A percentile compares a stretch with the other conserved stretches of the same genome.
phyloP scores from a whole-genome alignment of 441 rosid genomes.

The Gossypium aridum region DNA sequence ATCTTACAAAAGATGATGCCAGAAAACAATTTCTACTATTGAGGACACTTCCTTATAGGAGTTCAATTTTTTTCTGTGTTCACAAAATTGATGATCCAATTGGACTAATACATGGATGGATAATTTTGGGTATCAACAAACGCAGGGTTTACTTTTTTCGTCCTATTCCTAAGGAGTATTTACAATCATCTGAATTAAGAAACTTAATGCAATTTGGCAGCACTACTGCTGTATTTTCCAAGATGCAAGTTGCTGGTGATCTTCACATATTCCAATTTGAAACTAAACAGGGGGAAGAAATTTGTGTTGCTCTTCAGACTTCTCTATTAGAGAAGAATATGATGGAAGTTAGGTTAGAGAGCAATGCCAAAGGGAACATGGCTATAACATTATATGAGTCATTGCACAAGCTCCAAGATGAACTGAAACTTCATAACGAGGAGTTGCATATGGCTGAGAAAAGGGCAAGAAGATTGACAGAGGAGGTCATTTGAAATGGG shows the following conservation, averaged over 20 bases:
- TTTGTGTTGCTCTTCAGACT: conserved; percentile 96
- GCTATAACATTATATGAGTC: conserved; percentile 44
- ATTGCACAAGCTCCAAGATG: conserved; percentile 55
- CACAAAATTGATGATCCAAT: conserved; percentile 98
- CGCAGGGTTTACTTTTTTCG: conserved; percentile 99
- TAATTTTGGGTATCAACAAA: conserved; percentile 88
- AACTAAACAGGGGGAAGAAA: conserved; percentile 99
- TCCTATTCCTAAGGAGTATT: conserved; percentile 93
- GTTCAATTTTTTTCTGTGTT: conserved; percentile 79
- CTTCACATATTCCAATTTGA: conserved; percentile 97
- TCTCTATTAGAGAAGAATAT: conserved; percentile 52
- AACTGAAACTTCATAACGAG: conserved; percentile 52
- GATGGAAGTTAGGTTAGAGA: conserved; percentile 46
- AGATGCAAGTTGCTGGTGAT: conserved; percentile 98
- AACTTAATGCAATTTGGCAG: conserved; percentile 99
- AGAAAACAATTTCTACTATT: conserved; percentile 88
- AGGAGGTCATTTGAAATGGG: conserved; percentile 55
- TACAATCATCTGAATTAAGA: conserved; percentile 93
- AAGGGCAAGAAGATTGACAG: conserved; percentile 36
- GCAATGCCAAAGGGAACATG: conserved; percentile 36
- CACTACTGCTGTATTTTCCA: conserved; percentile 93
- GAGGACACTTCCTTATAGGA: conserved; percentile 84
- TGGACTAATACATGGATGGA: conserved; percentile 91
- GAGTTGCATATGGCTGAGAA: conserved; percentile 53
- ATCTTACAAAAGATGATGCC: conserved; percentile 87